Conservation (phyloP, 2,329 filamentous ascomycete genomes). For the Stachybotrys chartarum region DNA sequence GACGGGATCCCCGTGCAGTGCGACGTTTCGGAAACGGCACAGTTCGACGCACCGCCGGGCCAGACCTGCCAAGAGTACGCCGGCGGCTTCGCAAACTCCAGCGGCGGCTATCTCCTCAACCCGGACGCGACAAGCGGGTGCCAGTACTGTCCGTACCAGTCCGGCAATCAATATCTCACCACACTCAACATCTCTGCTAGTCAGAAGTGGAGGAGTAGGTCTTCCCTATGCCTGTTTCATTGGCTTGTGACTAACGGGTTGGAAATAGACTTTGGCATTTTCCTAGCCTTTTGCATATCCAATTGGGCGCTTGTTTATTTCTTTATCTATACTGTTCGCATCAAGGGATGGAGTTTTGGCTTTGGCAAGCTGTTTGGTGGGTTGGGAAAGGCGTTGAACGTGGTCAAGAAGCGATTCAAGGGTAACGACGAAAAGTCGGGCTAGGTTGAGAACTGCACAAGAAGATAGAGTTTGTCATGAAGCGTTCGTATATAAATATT, state of each 20-base stretch:
- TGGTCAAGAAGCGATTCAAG: neutral
- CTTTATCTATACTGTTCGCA: conserved; percentile 67
- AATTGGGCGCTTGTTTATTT: conserved; percentile 71
- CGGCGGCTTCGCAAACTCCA: conserved; percentile 44
- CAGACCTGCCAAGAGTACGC: conserved; percentile 62
- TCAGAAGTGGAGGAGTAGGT: conserved; percentile 60
- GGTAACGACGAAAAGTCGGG: neutral
- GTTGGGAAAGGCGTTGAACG: neutral
- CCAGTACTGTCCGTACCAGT: conserved; percentile 60
- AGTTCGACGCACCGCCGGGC: conserved; percentile 54
- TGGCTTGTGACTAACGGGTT: neutral
- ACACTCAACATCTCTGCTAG: conserved; percentile 40
- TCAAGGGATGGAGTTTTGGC: conserved; percentile 65
- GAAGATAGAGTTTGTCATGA: neutral
- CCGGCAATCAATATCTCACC: conserved; percentile 53
- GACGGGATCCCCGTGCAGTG: conserved; percentile 42
- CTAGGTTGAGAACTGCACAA: neutral
- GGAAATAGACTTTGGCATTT: conserved; percentile 55
- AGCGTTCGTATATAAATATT: no score
- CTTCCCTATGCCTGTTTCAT: neutral
- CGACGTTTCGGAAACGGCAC: conserved; percentile 25
- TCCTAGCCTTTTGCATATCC: conserved; percentile 61
- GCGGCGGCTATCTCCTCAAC: conserved; percentile 57
- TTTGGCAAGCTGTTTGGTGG: conserved; percentile 32
- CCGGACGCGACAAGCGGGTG: conserved; percentile 50